Conservation (phyloP, 257 asterid genomes). For the Gynochthodes officinalis region DNA sequence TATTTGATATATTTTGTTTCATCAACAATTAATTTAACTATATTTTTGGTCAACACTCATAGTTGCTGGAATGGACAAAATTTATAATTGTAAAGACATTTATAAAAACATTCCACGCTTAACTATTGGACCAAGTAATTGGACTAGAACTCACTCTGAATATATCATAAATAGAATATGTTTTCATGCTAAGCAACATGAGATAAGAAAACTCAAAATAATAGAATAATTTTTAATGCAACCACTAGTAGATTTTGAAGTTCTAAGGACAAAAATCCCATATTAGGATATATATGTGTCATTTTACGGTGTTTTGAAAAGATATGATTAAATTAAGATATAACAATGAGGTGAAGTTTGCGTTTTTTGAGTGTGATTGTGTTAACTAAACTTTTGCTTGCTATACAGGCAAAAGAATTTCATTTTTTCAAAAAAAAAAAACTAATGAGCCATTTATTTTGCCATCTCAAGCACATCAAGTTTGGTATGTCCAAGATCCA, state of each 20-base stretch:
- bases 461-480: slow-evolving; percentile 12
- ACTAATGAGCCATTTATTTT: slow-evolving; percentile 18
- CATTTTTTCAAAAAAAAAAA: neutral
- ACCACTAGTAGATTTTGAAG: no score
- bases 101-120: neutral
- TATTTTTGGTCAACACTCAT: no score
- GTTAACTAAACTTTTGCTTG: neutral
- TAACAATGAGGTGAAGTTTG: neutral
- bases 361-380: slow-evolving; percentile 14
- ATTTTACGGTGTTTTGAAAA: neutral
- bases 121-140: slow-evolving; percentile 3
- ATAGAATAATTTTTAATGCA: slow-evolving; percentile 7
- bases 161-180: slow-evolving; percentile 4
- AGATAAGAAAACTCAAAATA: slow-evolving; percentile 6
- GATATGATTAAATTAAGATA: neutral
- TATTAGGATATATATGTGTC: neutral
- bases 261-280: slow-evolving; percentile 1
- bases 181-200: slow-evolving; percentile 5
- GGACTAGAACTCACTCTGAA: neutral
- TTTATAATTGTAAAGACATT: neutral
- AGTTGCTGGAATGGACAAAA: neutral
- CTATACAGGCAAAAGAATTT: no score
- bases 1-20: no score
- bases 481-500: slow-evolving; percentile 10
- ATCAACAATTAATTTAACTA: no score